These are phyloP conservation scores for Zymoseptoria crescenta DNA, from an alignment of 2,329 filamentous ascomycete species.

Conservation along the genomic window DNA sequence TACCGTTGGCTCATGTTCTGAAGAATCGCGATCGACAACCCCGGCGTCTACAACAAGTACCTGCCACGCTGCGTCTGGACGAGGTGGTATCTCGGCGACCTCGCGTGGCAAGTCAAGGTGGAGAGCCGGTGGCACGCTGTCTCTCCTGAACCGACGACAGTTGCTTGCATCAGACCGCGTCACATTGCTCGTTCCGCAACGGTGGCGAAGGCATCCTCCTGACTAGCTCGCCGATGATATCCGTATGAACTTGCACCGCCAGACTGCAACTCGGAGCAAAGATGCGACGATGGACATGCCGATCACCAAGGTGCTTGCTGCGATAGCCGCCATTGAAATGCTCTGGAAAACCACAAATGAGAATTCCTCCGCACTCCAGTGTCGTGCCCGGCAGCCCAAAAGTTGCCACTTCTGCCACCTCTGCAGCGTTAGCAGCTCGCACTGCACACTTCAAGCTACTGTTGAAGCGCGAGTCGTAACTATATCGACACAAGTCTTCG, in stretches of 20 bases:
- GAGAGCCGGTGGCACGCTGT: not conserved
- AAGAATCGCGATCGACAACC: not conserved
- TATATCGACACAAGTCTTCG: too few relatives aligned
- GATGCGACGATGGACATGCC: not conserved
- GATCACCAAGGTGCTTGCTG: too few relatives aligned
- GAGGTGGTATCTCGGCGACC: not conserved
- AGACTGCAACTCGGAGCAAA: not conserved
- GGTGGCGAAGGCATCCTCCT: not conserved
- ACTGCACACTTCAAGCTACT: too few relatives aligned
- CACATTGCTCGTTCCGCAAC: not conserved
- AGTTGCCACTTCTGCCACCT: too few relatives aligned
- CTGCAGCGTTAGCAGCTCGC: too few relatives aligned
- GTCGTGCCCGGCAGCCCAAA: too few relatives aligned
- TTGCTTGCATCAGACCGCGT: not conserved
- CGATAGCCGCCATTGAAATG: too few relatives aligned
- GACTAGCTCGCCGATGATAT: not conserved
- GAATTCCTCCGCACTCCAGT: too few relatives aligned
- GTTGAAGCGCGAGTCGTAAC: too few relatives aligned
- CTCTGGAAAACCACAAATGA: too few relatives aligned
- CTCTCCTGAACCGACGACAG: not conserved
- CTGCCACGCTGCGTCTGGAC: not conserved
- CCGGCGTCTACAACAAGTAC: not conserved
- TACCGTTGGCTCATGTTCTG: not conserved
- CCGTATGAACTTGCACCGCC: not conserved
- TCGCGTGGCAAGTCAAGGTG: not conserved